Evolutionary conservation across 1,284 basidiomycete genomes (phyloP).

Genomic region (Chalciporus piperatoides): DNA sequence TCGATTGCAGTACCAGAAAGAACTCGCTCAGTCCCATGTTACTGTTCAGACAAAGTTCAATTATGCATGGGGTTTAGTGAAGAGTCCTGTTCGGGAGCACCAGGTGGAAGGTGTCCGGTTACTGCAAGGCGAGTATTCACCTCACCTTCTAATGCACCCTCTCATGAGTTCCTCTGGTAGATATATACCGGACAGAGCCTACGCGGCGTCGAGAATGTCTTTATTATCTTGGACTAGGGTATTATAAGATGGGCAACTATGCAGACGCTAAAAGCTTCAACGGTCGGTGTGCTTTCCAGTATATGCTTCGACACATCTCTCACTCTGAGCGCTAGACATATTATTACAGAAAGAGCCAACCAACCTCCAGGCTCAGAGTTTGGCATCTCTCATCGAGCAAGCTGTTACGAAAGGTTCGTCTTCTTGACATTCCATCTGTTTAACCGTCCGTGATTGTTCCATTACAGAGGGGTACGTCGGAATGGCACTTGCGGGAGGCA

Average conservation of each 20-base stretch:
- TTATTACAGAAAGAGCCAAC: conserved; percentile 91
- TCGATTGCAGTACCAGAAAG: conserved; percentile 84
- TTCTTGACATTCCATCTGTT: not conserved
- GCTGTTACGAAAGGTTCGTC: conserved; percentile 76
- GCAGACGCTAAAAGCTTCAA: conserved; percentile 93
- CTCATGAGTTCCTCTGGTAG: conserved; percentile 33
- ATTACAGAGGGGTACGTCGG: conserved; percentile 84
- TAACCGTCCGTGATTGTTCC: conserved; percentile 5
- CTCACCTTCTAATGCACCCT: not conserved
- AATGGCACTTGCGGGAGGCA: conserved; percentile 91
- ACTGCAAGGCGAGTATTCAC: conserved; percentile 69
- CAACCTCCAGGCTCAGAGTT: conserved; percentile 91
- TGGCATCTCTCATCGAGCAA: conserved; percentile 82
- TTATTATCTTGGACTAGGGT: conserved; percentile 94
- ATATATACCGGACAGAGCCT: conserved; percentile 91
- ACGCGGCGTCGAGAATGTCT: conserved; percentile 89
- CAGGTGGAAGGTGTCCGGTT: conserved; percentile 90
- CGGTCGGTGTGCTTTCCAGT: conserved; percentile 48
- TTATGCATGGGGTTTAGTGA: conserved; percentile 94
- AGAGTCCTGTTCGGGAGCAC: conserved; percentile 77
- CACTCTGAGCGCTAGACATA: conserved; percentile 51
- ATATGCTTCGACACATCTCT: not conserved
- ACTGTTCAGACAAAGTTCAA: conserved; percentile 98
- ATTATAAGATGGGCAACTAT: conserved; percentile 97
- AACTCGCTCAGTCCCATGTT: conserved; percentile 79